Base-by-base conservation (phyloP, 768 basidiomycete genomes). In the Tulasnella sp. region DNA sequence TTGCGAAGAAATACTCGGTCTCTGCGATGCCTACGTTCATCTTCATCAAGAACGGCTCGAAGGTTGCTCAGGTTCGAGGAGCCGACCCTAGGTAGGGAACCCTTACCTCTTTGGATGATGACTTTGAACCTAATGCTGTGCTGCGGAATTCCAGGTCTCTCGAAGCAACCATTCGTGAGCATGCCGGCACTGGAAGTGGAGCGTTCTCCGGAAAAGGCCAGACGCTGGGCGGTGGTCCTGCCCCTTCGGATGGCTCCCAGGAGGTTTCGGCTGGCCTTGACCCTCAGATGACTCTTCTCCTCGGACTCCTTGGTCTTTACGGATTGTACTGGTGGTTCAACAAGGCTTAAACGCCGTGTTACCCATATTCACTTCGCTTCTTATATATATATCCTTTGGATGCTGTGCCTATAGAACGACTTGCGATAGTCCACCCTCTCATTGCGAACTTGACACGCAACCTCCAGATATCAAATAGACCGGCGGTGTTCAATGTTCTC, bases 11-110 rank as follows among this genome's bases (percentile, higher is more conserved):
- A 57, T 93, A 93, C 82, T 84, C 84, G 5, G 87, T 96, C 79
- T 84, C 89, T 35, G 93, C 93, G 0, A 95, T 96, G 94, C 94
- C 94, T 2, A 94, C 94, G 0, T 95, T 95, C 80, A 82, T 95
- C 44, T 93, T 95, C 83, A 81, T 95, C 79, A 90, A 89, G 81
- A 92, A 92, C 26, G 85, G 83, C 51, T 86, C 85, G 1, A 89
- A 93, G 82, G 88, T 94, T 29, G 91, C 92, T 81, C 87, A 87
- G 84, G 90, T 95, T 37, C 88, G 87, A 75, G 94, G 94, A 6
- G 93, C 93, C 16, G 86, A 95, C 82, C 88, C 83, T 82, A 81
- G 82, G 93, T 95, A 82, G 78, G 89, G 84, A 39, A 35, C 72
- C 69, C 35, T 23, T 77, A 35, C 77, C 10, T 48, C 77, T 40